Percentiles rank a stretch among this genome's conserved stretches.
Evolutionary conservation across 768 basidiomycete species (phyloP).

Genomic region (Amanita rimosa): DNA sequence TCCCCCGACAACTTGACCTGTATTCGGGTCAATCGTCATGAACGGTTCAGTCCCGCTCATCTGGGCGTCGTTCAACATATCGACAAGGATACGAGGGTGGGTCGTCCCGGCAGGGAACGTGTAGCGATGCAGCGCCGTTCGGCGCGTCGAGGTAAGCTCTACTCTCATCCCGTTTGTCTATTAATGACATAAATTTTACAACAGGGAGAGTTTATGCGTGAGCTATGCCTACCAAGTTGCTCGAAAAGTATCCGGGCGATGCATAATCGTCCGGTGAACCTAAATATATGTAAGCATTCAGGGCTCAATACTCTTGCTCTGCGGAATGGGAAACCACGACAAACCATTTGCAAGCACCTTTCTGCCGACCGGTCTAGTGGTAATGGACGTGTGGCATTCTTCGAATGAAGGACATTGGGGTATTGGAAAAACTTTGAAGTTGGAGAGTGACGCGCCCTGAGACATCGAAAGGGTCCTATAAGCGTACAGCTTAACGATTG

Average conservation of each 20-base stretch:
- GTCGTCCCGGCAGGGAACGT: conserved; percentile 38
- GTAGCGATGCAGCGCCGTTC: conserved; percentile 49
- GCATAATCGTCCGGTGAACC: conserved; percentile 50
- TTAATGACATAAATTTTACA: neutral
- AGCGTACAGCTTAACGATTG: neutral
- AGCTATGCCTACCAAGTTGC: conserved; percentile 33
- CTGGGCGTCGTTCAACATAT: conserved; percentile 54
- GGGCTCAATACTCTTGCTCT: neutral
- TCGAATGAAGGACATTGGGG: conserved; percentile 39
- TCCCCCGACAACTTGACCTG: conserved; percentile 38
- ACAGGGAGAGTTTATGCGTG: neutral
- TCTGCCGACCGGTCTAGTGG: conserved; percentile 31
- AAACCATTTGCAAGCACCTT: conserved; percentile 40
- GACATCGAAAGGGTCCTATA: neutral
- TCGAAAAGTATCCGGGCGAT: conserved; percentile 56
- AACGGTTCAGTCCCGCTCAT: conserved; percentile 35
- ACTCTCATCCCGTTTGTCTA: conserved; percentile 47
- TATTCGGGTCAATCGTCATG: conserved; percentile 35
- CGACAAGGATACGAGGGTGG: conserved; percentile 42
- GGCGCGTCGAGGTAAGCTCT: conserved; percentile 47
- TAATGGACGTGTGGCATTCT: conserved; percentile 37
- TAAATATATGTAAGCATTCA: conserved; percentile 14
- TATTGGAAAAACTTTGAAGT: conserved; percentile 53
- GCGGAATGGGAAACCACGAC: neutral
- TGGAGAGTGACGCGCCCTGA: conserved; percentile 42